Evolutionary conservation across 2,329 filamentous ascomycete species (phyloP).

Genomic region (Neonectria magnoliae): DNA sequence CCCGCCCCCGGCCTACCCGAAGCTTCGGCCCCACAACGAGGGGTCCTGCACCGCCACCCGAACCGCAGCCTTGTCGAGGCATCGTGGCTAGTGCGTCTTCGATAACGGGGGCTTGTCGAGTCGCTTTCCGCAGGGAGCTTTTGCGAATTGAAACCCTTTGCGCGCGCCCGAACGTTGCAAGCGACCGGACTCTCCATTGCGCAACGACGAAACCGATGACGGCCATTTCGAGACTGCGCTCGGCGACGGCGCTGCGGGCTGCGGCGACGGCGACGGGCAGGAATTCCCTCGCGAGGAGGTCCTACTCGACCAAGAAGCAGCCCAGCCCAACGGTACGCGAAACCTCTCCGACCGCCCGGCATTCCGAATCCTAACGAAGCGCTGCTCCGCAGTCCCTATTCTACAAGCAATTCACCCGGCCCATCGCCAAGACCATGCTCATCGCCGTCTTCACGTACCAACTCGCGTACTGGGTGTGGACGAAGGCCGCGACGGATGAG

Average conservation of each 20-base stretch:
- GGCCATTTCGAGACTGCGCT: constrained; percentile 27
- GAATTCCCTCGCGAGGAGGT: constrained; percentile 1
- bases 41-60: constrained; percentile 20
- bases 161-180: neutral
- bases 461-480: constrained; percentile 78
- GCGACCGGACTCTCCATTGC: neutral
- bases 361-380: constrained; percentile 2
- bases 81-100: constrained; percentile 12
- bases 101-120: constrained; percentile 19
- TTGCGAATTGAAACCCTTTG: neutral
- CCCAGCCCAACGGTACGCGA: constrained; percentile 41
- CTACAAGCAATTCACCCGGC: constrained; percentile 79
- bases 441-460: constrained; percentile 83
- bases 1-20: neutral
- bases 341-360: neutral
- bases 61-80: constrained; percentile 14
- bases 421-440: constrained; percentile 78
- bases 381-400: constrained; percentile 64
- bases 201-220: constrained; percentile 12
- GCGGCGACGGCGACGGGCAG: neutral
- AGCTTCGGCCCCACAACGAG: constrained; percentile 7
- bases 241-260: constrained; percentile 10
- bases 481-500: constrained; percentile 79
- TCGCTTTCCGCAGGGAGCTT: neutral
- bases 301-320: constrained; percentile 43